Base-by-base conservation (phyloP, 2,329 filamentous ascomycete genomes). In the Colletotrichum abscissum region DNA sequence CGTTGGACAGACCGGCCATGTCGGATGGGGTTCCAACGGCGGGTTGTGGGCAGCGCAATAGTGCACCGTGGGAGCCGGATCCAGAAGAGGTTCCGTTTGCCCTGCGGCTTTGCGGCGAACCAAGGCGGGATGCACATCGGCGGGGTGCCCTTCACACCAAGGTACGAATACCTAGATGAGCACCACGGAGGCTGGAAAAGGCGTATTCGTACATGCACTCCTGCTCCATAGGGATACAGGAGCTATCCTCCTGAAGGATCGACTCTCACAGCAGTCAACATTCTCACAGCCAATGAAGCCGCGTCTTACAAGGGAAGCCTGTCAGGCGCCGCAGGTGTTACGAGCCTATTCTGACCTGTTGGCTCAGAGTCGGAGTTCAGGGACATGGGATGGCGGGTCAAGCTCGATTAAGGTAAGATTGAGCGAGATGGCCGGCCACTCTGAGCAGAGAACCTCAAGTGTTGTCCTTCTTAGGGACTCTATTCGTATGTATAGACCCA, bases 391-490 rank as follows among this genome's bases (percentile, higher is more conserved):
- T 69, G 69, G 59, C 66, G 30, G 65, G 58, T 19, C 65, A 54
- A 49, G 65, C 49, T 68, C 58, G 54, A 55, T 69, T 49, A 46
- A 64, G 42, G 69, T 64, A 69, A 72, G 66, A 54, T 62, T 56
- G 56, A 46, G 69, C 63, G 57, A 71, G 69, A 38, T 22, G 63
- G 63, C 60, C 16, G 38, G 38, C 38, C 38, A 42, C 5, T 42
- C 38, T 42, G 16, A 16, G 38, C 38, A 42, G 38, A 42, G 38
- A 42, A 42, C 16, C 38, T 19, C 14, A 42, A 42, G 38, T 19
- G 16, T 5, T 42, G 16, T 42, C 38, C 38, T 19, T 42, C 19
- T 14, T 42, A 6, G 38, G 14, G 6, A 42, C 63, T 62, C 14
- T n/a, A 26, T 46, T n/a, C 42, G 38, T 42, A 42, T 9, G 59